These are phyloP conservation scores for Tricholoma sp. DNA, from an alignment of 768 basidiomycete species.

Conservation along the genomic window DNA sequence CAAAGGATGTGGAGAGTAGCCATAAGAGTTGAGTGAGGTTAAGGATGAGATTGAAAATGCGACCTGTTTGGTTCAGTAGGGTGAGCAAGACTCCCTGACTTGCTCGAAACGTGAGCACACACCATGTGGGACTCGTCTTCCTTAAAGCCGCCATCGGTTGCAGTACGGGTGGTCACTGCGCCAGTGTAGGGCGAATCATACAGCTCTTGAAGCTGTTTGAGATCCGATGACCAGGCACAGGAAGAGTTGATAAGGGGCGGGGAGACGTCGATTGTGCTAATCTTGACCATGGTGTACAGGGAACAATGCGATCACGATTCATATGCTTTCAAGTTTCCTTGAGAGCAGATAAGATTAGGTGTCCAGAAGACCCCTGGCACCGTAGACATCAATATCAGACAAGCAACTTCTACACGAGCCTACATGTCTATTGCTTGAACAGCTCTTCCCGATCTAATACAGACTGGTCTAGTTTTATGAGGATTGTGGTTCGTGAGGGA, in stretches of 20 bases:
- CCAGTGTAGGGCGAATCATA: slow-evolving; percentile 67
- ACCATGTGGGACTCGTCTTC: slow-evolving; percentile 65
- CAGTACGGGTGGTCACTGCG: slow-evolving; percentile 78
- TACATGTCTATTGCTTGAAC: slow-evolving; percentile 46
- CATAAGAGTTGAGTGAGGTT: slow-evolving; percentile 81
- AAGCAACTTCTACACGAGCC: neutral
- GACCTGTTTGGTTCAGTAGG: slow-evolving; percentile 38
- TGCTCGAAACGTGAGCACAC: slow-evolving; percentile 12
- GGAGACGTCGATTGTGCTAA: slow-evolving; percentile 50
- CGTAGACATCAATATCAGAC: neutral
- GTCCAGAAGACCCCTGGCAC: slow-evolving; percentile 15
- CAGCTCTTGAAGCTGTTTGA: slow-evolving; percentile 56
- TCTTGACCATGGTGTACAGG: slow-evolving; percentile 41
- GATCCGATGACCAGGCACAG: slow-evolving; percentile 76
- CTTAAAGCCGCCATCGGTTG: slow-evolving; percentile 64
- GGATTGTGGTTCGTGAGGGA: slow-evolving; percentile 88
- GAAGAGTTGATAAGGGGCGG: slow-evolving; percentile 76
- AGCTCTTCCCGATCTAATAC: slow-evolving; percentile 93
- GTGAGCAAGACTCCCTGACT: neutral
- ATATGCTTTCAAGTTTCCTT: too few species aligned
- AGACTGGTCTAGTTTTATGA: slow-evolving; percentile 92
- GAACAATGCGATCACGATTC: too few species aligned
- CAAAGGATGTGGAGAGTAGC: slow-evolving; percentile 79
- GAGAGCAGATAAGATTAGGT: slow-evolving; percentile 12
- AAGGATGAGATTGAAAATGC: slow-evolving; percentile 45